phyloP scores from a whole-genome alignment of 352 stramenopile genomes.

The Pelagophyceae sp. region DNA sequence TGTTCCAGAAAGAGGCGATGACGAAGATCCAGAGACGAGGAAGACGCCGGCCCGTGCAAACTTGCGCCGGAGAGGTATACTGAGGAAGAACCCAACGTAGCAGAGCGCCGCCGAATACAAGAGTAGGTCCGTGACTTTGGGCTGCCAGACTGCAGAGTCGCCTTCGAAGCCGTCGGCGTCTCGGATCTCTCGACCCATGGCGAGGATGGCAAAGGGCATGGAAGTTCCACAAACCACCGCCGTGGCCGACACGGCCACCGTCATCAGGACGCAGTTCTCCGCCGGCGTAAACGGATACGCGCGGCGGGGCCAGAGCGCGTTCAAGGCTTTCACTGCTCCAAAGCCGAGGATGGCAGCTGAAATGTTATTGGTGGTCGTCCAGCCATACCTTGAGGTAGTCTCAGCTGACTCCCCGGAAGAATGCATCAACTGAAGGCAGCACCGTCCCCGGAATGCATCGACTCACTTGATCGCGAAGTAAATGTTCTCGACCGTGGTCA shows the following conservation, averaged over 20 bases:
- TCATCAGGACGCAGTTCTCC: slow-evolving; percentile 12
- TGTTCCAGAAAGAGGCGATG: too few species aligned
- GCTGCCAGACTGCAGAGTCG: not conserved
- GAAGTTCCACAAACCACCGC: slow-evolving; percentile 1
- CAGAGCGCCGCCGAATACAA: not conserved
- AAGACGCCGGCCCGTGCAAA: too few species aligned
- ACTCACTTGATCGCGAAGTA: slow-evolving; percentile 16
- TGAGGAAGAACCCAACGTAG: not conserved
- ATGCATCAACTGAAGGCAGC: too few species aligned
- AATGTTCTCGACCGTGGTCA: slow-evolving; percentile 13
- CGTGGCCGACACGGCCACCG: not conserved
- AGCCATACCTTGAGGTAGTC: too few species aligned
- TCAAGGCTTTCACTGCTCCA: not conserved
- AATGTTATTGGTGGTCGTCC: slow-evolving; percentile 15
- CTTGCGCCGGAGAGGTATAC: not conserved
- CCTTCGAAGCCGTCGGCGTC: not conserved
- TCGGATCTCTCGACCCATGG: not conserved
- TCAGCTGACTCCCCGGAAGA: too few species aligned
- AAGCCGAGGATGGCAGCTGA: not conserved
- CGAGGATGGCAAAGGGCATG: slow-evolving; percentile 8
- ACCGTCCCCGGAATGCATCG: too few species aligned
- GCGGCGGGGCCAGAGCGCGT: not conserved
- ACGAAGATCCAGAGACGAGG: too few species aligned
- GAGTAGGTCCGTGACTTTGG: not conserved
- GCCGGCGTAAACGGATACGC: not conserved